These are phyloP conservation scores for Pseudogymnoascus sp. DNA, from an alignment of 2,329 filamentous ascomycete genomes.

Conservation along the genomic window DNA sequence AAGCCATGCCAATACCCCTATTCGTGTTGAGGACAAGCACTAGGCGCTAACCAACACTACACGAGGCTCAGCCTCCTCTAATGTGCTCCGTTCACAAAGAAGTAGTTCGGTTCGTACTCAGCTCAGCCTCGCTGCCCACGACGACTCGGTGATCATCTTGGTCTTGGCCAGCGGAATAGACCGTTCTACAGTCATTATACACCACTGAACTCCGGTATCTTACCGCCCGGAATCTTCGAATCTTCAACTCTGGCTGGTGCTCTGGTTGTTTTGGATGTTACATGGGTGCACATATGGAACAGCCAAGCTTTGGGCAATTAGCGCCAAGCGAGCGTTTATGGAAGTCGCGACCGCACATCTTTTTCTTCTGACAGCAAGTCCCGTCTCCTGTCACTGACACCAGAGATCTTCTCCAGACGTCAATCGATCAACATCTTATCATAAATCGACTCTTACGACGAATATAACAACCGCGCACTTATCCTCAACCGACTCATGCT, in stretches of 20 bases:
- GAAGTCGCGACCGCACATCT: not conserved
- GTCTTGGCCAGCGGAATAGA: not conserved
- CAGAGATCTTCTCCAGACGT: not conserved
- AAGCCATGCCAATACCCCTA: not conserved
- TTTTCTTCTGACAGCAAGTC: not conserved
- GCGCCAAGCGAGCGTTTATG: constrained; percentile 7
- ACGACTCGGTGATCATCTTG: not conserved
- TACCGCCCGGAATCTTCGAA: not conserved
- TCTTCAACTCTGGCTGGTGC: not conserved
- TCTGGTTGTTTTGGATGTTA: not conserved
- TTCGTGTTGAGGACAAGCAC: not conserved
- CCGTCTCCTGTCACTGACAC: not conserved
- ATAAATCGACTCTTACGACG: not conserved
- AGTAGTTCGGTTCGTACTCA: too few species aligned
- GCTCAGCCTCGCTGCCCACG: not conserved
- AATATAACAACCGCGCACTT: not conserved
- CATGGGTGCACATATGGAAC: not conserved
- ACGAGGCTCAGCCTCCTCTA: not conserved
- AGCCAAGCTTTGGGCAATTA: not conserved
- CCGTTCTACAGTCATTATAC: not conserved
- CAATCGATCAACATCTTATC: not conserved
- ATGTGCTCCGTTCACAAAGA: too few species aligned
- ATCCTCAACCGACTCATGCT: not conserved
- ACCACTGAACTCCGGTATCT: not conserved
- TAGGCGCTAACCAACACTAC: not conserved